Percentiles rank a stretch among this genome's conserved stretches.
Conservation (phyloP, 176 grass and related monocot genomes). For the Ensete ventricosum region DNA sequence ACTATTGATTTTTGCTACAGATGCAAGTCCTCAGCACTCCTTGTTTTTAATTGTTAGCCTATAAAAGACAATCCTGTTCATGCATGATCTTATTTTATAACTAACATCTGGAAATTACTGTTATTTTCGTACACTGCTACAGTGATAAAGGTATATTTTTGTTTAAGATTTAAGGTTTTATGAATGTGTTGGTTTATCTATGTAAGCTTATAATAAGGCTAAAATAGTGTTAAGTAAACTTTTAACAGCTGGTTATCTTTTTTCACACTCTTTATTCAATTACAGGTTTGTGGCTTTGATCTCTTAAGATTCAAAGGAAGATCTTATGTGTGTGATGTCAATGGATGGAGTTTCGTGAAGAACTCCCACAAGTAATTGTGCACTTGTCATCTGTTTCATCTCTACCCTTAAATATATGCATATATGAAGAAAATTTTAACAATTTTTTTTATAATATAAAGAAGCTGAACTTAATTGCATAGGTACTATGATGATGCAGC, state of each 20-base stretch:
- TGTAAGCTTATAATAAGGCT: no score
- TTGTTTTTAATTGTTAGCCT: no score
- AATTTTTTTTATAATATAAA: neutral
- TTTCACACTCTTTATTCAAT: slow-evolving; percentile 18
- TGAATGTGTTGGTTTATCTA: no score
- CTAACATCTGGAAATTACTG: no score
- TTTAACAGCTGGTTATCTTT: neutral
- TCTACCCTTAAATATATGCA: neutral
- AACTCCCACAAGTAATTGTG: slow-evolving; percentile 82
- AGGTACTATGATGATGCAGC: slow-evolving; percentile 95
- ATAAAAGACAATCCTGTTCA: no score
- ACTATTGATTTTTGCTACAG: no score
- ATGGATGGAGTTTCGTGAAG: slow-evolving; percentile 98
- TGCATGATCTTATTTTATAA: no score
- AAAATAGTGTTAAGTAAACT: no score
- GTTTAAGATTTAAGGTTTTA: no score
- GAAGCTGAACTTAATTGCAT: slow-evolving; percentile 11
- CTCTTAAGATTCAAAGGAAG: slow-evolving; percentile 73
- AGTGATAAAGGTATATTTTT: no score
- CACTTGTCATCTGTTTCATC: neutral
- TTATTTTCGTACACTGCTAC: no score
- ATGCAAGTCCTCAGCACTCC: no score
- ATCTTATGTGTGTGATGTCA: slow-evolving; percentile 96
- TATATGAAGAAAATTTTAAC: neutral
- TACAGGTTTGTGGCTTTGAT: slow-evolving; percentile 92